phyloP scores from a whole-genome alignment of 163 green algal genomes.

The Prototheca wickerhamii region DNA sequence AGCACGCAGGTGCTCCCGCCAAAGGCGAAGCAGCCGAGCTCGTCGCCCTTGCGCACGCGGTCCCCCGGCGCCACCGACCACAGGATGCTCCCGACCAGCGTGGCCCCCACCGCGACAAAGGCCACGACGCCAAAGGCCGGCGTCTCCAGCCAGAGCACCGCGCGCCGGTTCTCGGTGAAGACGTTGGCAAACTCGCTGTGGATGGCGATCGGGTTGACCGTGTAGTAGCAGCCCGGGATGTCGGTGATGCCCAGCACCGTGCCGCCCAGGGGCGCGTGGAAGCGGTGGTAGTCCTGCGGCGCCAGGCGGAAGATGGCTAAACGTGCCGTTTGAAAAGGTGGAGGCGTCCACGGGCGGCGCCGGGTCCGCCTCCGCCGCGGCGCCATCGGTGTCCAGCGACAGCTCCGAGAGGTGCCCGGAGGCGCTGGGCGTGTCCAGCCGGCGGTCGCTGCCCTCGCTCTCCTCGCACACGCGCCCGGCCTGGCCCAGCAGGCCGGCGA shows the following conservation, averaged over 20 bases:
- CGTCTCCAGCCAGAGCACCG: conserved; percentile 19
- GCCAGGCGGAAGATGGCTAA: conserved; percentile 48
- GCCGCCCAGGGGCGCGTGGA: conserved; percentile 31
- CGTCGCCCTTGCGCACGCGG: conserved; percentile 27
- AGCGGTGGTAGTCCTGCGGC: conserved; percentile 47
- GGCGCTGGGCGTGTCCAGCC: neutral
- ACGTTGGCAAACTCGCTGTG: conserved; percentile 25
- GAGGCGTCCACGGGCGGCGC: too few relatives aligned
- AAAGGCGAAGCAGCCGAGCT: conserved; percentile 51
- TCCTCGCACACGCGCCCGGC: too few relatives aligned
- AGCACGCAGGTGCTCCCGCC: conserved; percentile 38
- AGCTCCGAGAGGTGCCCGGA: neutral
- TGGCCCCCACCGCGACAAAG: conserved; percentile 39
- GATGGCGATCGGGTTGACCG: conserved; percentile 45
- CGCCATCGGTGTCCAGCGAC: neutral
- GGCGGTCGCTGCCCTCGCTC: neutral
- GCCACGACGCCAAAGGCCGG: conserved; percentile 31
- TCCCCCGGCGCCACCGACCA: conserved; percentile 26
- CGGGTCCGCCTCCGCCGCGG: neutral
- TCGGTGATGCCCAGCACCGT: conserved; percentile 20
- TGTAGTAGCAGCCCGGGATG: conserved; percentile 32
- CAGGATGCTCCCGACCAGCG: conserved; percentile 38
- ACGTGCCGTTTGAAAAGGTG: conserved; percentile 15
- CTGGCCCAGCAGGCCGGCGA: conserved; percentile 34
- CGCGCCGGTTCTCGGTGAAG: conserved; percentile 39